Evolutionary conservation across 164 flowering plant species (phyloP).

Genomic region (Dillenia turbinata): DNA sequence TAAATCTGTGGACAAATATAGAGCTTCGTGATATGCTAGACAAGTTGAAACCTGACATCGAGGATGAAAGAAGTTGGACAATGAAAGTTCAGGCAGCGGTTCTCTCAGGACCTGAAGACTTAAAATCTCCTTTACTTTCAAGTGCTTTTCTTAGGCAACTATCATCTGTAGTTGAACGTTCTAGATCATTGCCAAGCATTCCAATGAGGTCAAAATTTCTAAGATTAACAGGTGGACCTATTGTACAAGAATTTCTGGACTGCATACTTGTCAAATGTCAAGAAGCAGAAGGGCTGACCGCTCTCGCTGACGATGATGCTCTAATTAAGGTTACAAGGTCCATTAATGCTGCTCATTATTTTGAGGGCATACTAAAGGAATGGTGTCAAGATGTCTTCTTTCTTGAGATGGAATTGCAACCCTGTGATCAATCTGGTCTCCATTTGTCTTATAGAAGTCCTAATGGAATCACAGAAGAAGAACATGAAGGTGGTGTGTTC

Average conservation of each 20-base stretch:
- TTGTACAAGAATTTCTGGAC: conserved; percentile 56
- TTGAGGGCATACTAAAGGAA: conserved; percentile 66
- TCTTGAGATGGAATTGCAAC: conserved; percentile 62
- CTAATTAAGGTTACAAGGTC: conserved; percentile 64
- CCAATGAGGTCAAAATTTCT: conserved; percentile 63
- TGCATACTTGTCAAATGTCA: conserved; percentile 68
- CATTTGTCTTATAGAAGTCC: conserved; percentile 8
- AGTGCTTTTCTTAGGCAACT: conserved; percentile 37
- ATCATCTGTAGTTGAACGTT: conserved; percentile 70
- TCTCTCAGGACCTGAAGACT: conserved; percentile 47
- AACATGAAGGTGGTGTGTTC: conserved; percentile 35
- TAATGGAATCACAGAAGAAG: conserved; percentile 11
- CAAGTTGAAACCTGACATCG: conserved; percentile 60
- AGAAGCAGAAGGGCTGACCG: conserved; percentile 97
- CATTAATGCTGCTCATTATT: conserved; percentile 62
- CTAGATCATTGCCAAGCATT: conserved; percentile 59
- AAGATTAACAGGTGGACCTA: conserved; percentile 52
- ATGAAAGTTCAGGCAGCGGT: conserved; percentile 36
- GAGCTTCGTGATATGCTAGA: conserved; percentile 57
- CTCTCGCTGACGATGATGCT: conserved; percentile 72
- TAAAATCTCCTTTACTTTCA: conserved; percentile 62
- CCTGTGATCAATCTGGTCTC: conserved; percentile 4
- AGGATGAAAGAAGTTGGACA: conserved; percentile 70
- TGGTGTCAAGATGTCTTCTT: conserved; percentile 85
- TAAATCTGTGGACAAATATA: conserved; percentile 85